Evolutionary conservation across 1,284 basidiomycete species (phyloP), one percentile per base, ranked within the genome.

Genomic region (Puccinia hordei): DNA sequence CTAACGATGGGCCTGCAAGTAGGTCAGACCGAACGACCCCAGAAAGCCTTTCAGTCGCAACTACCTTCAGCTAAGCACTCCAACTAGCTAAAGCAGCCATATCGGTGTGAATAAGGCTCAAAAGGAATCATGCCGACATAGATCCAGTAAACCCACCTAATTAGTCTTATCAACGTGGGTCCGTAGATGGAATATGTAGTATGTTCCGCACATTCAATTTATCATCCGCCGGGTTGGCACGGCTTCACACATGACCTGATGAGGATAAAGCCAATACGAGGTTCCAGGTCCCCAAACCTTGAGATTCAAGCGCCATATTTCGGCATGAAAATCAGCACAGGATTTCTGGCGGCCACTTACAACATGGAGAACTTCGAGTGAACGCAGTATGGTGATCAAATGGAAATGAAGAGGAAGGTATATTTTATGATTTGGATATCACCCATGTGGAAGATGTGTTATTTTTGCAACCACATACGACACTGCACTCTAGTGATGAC

Each of bases 81-180:
- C 33, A 13, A 38, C 9, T 41, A 41, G 41, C 5, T 2, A 5
- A n/a, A 2, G 33, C 12, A 35, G 9, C 15, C 12, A 19, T 41
- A 41, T 55, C 53, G 24, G 38, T 66, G 63, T 66, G 63, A 44
- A 44, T 44, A 66, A 44, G 63, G n/a, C 63, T 66, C 41, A 66
- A 12, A 35, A 46, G 63, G 24, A 66, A 66, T 46, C 1, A 66
- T 27, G 41, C 41, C 41, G 63, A 66, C 38, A 9, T n/a, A 27
- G 9, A 46, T n/a, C 38, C n/a, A n/a, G 27, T 41, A 46, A 66
- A 38, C 19, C 30, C 13, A 8, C 61, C 41, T 35, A 66, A 65
- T 44, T 41, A 46, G n/a, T 22, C 63, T 46, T 44, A 63, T 63
- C 41, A 66, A 27, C 38, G 61, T 66, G 63, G n/a, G 63, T 44